Evolutionary conservation across 257 asterid genomes (phyloP), one percentile per base, ranked within the genome.

Genomic region (Verbena officinalis): DNA sequence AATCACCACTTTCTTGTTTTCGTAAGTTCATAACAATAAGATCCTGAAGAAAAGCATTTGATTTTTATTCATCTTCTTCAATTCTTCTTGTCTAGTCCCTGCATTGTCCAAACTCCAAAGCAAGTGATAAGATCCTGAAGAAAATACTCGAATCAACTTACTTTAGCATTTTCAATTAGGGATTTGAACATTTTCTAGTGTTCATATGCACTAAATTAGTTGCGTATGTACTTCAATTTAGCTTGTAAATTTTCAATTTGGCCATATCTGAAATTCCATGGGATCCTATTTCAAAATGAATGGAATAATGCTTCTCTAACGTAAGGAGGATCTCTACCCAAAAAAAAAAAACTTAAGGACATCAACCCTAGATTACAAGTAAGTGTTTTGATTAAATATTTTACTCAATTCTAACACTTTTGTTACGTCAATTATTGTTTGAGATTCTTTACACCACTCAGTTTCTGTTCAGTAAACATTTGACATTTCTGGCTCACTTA

Each of bases 1-100:
- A 21, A 53, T 40, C 21, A 30, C 56, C 42, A 11, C 40, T 31
- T 48, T 6, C 56, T 1, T 62, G 38, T 15, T 55, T 5, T 46
- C 3, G 7, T 45, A 19, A 33, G 53, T 5, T 3, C 7, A 50
- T 38, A 1, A 9, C 36, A 21, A 42, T 52, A 17, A 13, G 22
- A 44, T 54, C 53, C 36, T 14, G 58, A 59, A 44, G 49, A 34
- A 53, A 40, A 39, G 44, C 62, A 48, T 40, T 43, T 40, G 23
- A 19, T 33, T 36, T 36, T 20, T 6, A 12, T 64, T 7, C 71
- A 7, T 53, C 0, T 23, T 34, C 14, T 59, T 49, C 30, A n/a
- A n/a, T n/a, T 53, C 0, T 23, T 27, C 33, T 27, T 27, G 33
- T 27, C 33, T 27, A 27, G 2, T 2, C 33, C 33, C 5, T 5